phyloP scores from a whole-genome alignment of 305 asterid genomes.

The Solanum hybrid region DNA sequence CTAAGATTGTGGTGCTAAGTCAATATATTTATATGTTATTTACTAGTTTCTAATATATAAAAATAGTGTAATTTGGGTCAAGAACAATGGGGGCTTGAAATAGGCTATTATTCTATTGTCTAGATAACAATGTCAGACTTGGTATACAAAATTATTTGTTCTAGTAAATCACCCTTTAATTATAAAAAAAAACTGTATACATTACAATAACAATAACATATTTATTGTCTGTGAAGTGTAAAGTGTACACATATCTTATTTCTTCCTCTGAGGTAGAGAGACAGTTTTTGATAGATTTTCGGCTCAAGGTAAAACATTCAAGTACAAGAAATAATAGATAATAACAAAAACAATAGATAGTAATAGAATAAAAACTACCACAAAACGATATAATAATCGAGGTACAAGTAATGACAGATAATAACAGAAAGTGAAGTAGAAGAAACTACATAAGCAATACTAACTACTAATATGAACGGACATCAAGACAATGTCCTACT shows the following conservation, averaged over 20 bases:
- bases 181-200: not conserved
- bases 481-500: accelerated
- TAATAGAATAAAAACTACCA: not conserved
- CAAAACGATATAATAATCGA: not conserved
- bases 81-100: not conserved
- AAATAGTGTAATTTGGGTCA: not conserved
- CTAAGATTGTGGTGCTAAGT: not conserved
- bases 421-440: not conserved
- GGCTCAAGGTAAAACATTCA: not conserved
- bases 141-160: not conserved
- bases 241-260: not conserved
- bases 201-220: not conserved
- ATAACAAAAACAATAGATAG: not conserved
- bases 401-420: not conserved
- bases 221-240: too few species aligned
- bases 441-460: not conserved
- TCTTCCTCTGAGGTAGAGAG: not conserved
- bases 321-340: not conserved
- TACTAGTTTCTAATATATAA: not conserved
- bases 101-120: not conserved
- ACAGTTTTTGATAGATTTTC: not conserved
- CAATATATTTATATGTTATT: not conserved
- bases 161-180: not conserved
- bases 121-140: not conserved
- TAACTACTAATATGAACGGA: not conserved